Evolutionary conservation across 2,329 filamentous ascomycete genomes (phyloP).

Genomic region (Penicillium sp.): DNA sequence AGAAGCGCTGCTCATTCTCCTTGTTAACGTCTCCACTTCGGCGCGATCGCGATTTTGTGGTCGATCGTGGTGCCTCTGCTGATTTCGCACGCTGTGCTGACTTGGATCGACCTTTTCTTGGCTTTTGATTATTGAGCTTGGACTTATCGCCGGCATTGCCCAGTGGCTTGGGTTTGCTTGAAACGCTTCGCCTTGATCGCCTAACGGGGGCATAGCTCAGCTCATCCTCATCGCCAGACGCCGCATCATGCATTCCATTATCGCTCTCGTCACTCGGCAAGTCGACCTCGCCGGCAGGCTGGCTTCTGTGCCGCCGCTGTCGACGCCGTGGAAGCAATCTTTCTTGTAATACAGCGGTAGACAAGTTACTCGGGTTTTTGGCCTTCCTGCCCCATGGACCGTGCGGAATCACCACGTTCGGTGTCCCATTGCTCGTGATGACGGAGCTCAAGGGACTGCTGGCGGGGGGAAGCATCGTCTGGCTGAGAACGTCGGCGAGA

Average conservation of each 20-base stretch:
- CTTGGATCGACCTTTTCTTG: conserved; percentile 18
- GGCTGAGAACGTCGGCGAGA: conserved; percentile 31
- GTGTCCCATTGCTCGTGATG: conserved; percentile 10
- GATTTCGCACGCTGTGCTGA: conserved; percentile 4
- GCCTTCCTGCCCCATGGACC: conserved; percentile 1
- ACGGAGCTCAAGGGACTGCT: conserved; percentile 33
- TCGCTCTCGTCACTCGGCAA: conserved; percentile 31
- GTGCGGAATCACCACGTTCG: conserved; percentile 1
- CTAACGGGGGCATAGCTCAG: conserved; percentile 31
- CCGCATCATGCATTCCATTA: conserved; percentile 20
- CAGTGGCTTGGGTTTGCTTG: conserved; percentile 24
- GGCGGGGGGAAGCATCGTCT: conserved; percentile 41
- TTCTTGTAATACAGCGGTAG: conserved; percentile 40
- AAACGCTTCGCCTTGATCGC: conserved; percentile 18
- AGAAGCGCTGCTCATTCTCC: conserved; percentile 31
- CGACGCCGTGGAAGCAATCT: conserved; percentile 39
- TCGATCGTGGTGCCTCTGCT: conserved; percentile 2
- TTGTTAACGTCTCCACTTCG: conserved; percentile 26
- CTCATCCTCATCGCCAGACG: conserved; percentile 40
- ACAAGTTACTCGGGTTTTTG: conserved; percentile 24
- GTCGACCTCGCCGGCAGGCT: conserved; percentile 20
- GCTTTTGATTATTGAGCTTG: conserved; percentile 18
- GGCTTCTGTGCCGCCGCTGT: conserved; percentile 25
- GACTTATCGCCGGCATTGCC: conserved; percentile 16
- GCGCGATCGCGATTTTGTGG: conserved; percentile 17